Evolutionary conservation across 2,329 filamentous ascomycete species (phyloP).

Genomic region (Coniochaeta ligniaria): DNA sequence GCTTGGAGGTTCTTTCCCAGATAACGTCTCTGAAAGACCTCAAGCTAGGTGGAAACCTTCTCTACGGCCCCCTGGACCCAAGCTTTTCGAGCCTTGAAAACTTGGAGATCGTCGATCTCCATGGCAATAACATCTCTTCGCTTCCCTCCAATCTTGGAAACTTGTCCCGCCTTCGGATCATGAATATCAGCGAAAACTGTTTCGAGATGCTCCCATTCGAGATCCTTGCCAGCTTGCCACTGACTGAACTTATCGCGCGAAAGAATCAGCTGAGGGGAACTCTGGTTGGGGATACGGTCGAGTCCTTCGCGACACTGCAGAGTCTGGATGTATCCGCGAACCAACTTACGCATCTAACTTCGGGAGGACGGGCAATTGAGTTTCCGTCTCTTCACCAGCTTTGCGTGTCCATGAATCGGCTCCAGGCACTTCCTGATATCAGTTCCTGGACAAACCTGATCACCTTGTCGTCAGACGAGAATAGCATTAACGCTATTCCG

Average conservation of each 20-base stretch:
- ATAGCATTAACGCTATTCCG: slow-evolving; percentile 70
- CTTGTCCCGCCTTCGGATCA: slow-evolving; percentile 60
- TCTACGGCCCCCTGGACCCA: slow-evolving; percentile 60
- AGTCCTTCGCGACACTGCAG: slow-evolving; percentile 58
- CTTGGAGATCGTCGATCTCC: slow-evolving; percentile 75
- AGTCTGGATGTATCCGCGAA: slow-evolving; percentile 74
- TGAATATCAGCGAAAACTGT: slow-evolving; percentile 77
- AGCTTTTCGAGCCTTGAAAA: slow-evolving; percentile 57
- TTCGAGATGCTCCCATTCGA: slow-evolving; percentile 67
- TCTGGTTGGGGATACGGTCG: slow-evolving; percentile 58
- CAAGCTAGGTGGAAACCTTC: slow-evolving; percentile 69
- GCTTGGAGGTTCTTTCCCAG: slow-evolving; percentile 66
- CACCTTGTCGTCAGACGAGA: slow-evolving; percentile 73
- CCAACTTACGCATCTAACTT: slow-evolving; percentile 50
- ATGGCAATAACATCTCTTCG: slow-evolving; percentile 67
- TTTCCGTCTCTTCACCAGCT: slow-evolving; percentile 69
- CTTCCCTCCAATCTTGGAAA: slow-evolving; percentile 62
- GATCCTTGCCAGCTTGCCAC: slow-evolving; percentile 56
- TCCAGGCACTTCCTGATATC: slow-evolving; percentile 67
- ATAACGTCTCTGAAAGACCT: slow-evolving; percentile 69
- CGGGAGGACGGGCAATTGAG: slow-evolving; percentile 34
- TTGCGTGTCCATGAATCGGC: slow-evolving; percentile 72
- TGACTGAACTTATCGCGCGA: slow-evolving; percentile 66
- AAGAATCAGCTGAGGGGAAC: slow-evolving; percentile 73
- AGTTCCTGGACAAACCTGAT: slow-evolving; percentile 66